These are phyloP conservation scores for Cercospora berteroae DNA, from an alignment of 2,329 filamentous ascomycete genomes.

Conservation along the genomic window DNA sequence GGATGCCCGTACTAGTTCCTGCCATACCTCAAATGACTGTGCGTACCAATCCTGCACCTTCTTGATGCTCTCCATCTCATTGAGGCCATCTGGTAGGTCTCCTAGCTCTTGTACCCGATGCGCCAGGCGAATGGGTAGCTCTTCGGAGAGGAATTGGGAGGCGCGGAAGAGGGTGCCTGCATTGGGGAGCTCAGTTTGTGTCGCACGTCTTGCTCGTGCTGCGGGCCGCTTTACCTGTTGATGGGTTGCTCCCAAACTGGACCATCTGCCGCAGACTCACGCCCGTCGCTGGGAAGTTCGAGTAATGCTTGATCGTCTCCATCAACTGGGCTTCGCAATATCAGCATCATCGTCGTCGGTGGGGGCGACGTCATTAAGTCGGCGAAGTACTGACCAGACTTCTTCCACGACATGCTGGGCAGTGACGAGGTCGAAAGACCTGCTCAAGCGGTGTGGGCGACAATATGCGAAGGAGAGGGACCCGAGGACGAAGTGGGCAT, in stretches of 20 bases:
- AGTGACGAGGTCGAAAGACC: slow-evolving; percentile 19
- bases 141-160: slow-evolving; percentile 96
- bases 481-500: background rate
- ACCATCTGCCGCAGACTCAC: slow-evolving; percentile 98
- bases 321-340: slow-evolving; percentile 29
- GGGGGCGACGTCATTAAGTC: slow-evolving; percentile 19
- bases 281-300: slow-evolving; percentile 92
- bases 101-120: slow-evolving; percentile 94
- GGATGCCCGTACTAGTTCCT: slow-evolving; percentile 38
- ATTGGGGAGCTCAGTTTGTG: background rate
- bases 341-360: slow-evolving; percentile 13
- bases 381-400: slow-evolving; percentile 26
- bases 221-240: slow-evolving; percentile 62
- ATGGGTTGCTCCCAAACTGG: slow-evolving; percentile 93
- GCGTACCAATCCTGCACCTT: slow-evolving; percentile 98
- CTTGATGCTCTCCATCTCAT: slow-evolving; percentile 95
- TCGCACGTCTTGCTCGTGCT: background rate
- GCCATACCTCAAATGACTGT: slow-evolving; percentile 87
- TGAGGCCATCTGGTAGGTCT: slow-evolving; percentile 89
- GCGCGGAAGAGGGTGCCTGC: slow-evolving; percentile 92
- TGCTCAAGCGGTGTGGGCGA: slow-evolving; percentile 13
- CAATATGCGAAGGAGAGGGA: slow-evolving; percentile 15
- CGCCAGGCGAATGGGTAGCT: slow-evolving; percentile 92
- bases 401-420: slow-evolving; percentile 37
- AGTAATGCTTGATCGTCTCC: slow-evolving; percentile 37